Evolutionary conservation across 768 basidiomycete species (phyloP), one percentile per base, ranked within the genome.

Genomic region (Erythrobasidium yunnanense): DNA sequence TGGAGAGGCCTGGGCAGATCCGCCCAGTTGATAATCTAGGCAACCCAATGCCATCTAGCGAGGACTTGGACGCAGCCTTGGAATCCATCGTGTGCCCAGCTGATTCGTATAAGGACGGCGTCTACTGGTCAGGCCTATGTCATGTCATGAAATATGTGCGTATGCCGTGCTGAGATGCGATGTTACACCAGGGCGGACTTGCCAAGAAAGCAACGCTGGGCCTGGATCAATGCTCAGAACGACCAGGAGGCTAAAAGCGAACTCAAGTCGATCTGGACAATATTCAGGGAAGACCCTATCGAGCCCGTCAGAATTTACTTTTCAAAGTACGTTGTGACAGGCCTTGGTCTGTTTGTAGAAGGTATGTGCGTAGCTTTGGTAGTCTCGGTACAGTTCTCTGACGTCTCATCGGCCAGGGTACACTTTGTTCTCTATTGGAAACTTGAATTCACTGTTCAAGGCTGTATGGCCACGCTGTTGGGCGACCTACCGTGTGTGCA

Each of bases 161-260:
- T 23, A 20, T 20, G 42, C 27, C 27, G 78, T 77, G 32, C 77
- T n/a, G n/a, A n/a, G n/a, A n/a, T n/a, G n/a, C n/a, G n/a, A n/a
- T n/a, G n/a, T n/a, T n/a, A n/a, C n/a, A n/a, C n/a, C n/a, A n/a
- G n/a, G n/a, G n/a, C n/a, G n/a, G n/a, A 78, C 62, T 66, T 78
- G 42, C 74, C 75, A 5, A 55, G 70, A 4, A 62, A 47, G 1
- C 71, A 76, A 42, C 66, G 75, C 8, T 52, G 60, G 33, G 56
- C 33, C 29, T 79, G 75, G 72, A 71, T 76, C 32, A 7, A 74
- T 62, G 51, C 50, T 2, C 76, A 78, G 65, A 47, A 62, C 6
- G 74, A 74, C 57, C 69, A 46, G 4, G 78, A 79, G 60, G 57
- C 32, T 6, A 29, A 11, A 11, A 6, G 17, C 13, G 56, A 58